Base-by-base conservation (phyloP, 2,329 filamentous ascomycete genomes). In the Aspergillus sp. region DNA sequence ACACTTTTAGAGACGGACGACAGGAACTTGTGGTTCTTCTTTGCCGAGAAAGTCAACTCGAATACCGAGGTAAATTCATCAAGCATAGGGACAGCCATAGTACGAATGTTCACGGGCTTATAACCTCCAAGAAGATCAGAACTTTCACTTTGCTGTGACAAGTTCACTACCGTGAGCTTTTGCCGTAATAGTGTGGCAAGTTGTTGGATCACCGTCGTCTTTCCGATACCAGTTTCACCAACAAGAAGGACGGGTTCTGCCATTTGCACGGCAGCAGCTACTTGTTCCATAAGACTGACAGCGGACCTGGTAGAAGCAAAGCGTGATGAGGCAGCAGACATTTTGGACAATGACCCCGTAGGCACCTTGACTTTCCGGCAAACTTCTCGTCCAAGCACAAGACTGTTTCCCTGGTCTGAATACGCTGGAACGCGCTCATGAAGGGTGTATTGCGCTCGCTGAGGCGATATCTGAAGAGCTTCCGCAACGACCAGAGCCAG, bases 191-290 rank as follows among this genome's bases (percentile, higher is more conserved):
- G 85, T 59, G 90, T 88, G 0, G 95, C 92, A 57, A 99, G 81
- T 71, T 97, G 92, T 74, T 99, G 95, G 14, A 99, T 89, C 26
- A 95, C 90, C 0, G 95, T 96, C 0, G 95, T 99, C 78, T 99
- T 99, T 69, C 95, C 95, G 54, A 96, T 97, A 80, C 95, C 95
- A 7, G 95, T 99, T 79, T 99, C 95, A 71, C 95, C 95, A n/a
- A 99, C 95, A 29, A 99, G 85, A 18, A 99, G 80, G 1, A 96
- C 85, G 4, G 96, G 92, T 70, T 99, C 95, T n/a, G 86, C 85
- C 68, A 92, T 85, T 62, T 90, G 87, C 6, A 97, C 86, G 1
- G 92, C 90, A 42, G 91, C 88, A 1, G 91, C 87, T 57, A 98
- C 90, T 72, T 96, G 91, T 73, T 99, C 96, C 54, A 99, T 84